Evolutionary conservation across 1,139 yeast genomes (phyloP).

Genomic region (Candida mesenterica): DNA sequence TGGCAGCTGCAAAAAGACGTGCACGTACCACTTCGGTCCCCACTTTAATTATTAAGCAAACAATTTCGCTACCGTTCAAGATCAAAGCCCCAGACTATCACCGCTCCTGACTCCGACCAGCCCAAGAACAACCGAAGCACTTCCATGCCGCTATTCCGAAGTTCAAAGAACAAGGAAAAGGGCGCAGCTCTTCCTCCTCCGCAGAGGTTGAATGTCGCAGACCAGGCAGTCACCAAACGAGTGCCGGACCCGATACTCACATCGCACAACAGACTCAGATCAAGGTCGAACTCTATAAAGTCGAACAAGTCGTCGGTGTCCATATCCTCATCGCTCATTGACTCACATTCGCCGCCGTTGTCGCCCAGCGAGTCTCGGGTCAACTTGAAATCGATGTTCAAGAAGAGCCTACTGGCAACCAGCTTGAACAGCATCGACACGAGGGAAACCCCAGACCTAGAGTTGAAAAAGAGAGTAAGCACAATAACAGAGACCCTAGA

Average conservation of each 20-base stretch:
- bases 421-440: conserved; percentile 7
- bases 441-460: conserved; percentile 3
- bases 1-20: too few species aligned
- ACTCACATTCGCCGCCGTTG: background rate
- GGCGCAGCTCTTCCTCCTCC: conserved; percentile 4
- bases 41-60: too few species aligned
- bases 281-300: conserved; percentile 1
- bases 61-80: too few species aligned
- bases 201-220: background rate
- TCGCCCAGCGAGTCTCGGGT: conserved; percentile 3
- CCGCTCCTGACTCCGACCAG: too few species aligned
- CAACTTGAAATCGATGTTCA: conserved; percentile 2
- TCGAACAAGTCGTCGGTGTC: background rate
- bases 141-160: conserved; percentile 3
- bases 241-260: too few species aligned
- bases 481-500: conserved; percentile 18
- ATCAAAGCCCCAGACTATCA: too few species aligned
- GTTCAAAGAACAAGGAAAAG: conserved; percentile 1
- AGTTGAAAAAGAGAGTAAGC: conserved; percentile 18
- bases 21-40: too few species aligned
- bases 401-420: conserved; percentile 2
- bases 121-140: too few species aligned
- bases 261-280: too few species aligned
- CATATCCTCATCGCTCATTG: background rate
- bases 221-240: too few species aligned